Conservation (phyloP, 345 rosid species). For the Gynandropsis gynandra region DNA sequence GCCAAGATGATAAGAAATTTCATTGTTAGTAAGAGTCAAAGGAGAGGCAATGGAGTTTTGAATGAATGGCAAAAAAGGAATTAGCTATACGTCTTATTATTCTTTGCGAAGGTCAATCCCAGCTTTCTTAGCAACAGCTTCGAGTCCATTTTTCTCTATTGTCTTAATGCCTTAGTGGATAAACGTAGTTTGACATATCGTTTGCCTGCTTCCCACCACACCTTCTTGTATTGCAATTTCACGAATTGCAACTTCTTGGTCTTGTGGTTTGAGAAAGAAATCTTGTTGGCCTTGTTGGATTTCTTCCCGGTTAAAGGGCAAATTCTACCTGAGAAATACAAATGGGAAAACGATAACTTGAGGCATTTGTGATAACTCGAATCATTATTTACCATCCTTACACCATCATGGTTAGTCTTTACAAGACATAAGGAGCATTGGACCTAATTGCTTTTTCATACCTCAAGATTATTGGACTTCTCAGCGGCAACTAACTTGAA, state of each 20-base stretch:
- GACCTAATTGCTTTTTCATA: too few species aligned
- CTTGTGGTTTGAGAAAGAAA: conserved; percentile 96
- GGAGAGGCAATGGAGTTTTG: background rate
- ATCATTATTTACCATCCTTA: too few species aligned
- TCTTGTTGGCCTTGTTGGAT: conserved; percentile 82
- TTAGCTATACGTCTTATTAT: conserved; percentile 9
- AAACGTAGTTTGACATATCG: conserved; percentile 75
- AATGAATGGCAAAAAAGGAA: too few species aligned
- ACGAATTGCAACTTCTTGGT: conserved; percentile 86
- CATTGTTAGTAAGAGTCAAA: background rate
- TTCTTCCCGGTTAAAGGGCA: conserved; percentile 95
- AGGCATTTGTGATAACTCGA: too few species aligned
- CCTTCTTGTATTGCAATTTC: conserved; percentile 78
- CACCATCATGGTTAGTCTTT: too few species aligned
- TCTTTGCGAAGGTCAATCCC: conserved; percentile 79
- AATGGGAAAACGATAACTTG: too few species aligned
- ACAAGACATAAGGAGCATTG: too few species aligned
- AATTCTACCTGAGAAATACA: conserved; percentile 62
- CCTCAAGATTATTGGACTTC: too few species aligned
- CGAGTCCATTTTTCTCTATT: conserved; percentile 87
- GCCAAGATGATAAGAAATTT: conserved; percentile 13
- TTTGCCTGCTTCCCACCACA: conserved; percentile 98
- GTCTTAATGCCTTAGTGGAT: conserved; percentile 89
- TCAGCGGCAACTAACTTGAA: too few species aligned
- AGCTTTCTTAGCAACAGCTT: conserved; percentile 95